These are phyloP conservation scores for Citrus medica DNA, from an alignment of 345 rosid genomes.

Conservation along the genomic window DNA sequence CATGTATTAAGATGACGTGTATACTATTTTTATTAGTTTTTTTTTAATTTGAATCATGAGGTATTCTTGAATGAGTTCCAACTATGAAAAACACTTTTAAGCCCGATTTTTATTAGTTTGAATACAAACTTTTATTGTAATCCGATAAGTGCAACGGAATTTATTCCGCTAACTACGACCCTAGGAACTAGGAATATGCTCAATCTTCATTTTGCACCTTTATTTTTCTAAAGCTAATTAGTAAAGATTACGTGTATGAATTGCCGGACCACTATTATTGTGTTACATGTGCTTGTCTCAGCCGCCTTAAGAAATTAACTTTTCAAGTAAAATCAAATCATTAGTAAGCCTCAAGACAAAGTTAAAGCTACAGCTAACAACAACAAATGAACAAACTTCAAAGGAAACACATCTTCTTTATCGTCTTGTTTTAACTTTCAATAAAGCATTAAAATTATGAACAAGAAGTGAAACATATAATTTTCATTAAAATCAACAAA, in stretches of 20 bases:
- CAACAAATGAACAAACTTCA: not conserved
- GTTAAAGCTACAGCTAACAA: not conserved
- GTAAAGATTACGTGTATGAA: not conserved
- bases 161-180: no score
- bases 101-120: no score
- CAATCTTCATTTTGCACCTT: not conserved
- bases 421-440: no score
- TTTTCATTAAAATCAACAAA: not conserved
- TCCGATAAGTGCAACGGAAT: no score
- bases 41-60: no score
- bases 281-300: not conserved
- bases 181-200: no score
- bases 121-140: no score
- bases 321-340: not conserved
- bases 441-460: not conserved
- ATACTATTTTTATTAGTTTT: no score
- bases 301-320: not conserved
- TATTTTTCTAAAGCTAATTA: not conserved
- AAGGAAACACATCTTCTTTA: not conserved
- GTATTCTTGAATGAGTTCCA: rapidly evolving
- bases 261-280: not conserved
- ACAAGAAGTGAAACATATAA: not conserved
- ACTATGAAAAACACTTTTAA: rapidly evolving
- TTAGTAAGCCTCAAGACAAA: not conserved
- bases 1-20: no score